Base-by-base conservation (phyloP, 73 alveolate species). In the Stentor roeselii region DNA sequence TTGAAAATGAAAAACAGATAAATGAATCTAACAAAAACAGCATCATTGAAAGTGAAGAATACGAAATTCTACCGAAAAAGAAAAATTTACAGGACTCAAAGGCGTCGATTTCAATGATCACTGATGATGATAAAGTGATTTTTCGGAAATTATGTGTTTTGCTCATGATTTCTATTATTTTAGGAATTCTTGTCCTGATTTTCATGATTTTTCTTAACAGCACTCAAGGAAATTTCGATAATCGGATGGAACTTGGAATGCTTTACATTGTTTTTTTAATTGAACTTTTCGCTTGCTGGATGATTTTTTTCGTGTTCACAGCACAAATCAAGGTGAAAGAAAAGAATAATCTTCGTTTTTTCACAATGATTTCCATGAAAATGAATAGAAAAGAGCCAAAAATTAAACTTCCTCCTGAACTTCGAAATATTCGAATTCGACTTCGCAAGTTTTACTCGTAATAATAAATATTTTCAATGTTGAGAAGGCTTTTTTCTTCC, bases 141-240 rank as follows among this genome's bases (percentile, higher is more conserved):
- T 67, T 67, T 40, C 21, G 80, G 41, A 67, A 67, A 67, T 21
- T 67, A n/a, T 21, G n/a, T 67, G 1, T 85, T 58, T 86, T 82
- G 85, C 85, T 84, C 3, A 82, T 74, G 61, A 83, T 37, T 61
- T 84, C 60, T 14, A 32, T 32, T 1, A 21, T 67, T 27, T 32
- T 67, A 67, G 80, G 80, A 34, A 67, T 67, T 1, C 14, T 67
- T 14, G 80, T 67, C 14, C 37, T 67, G 14, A 1, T 67, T 15
- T 32, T 67, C 11, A 27, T 21, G 11, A 67, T n/a, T 67, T 30
- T 32, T 27, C 37, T 21, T 32, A 34, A 36, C 41, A 32, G n/a
- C 34, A 40, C 27, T 2, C n/a, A 67, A 21, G 15, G 11, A 30
- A 34, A 27, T 67, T 1, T 14, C 50, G 34, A 67, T 2, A 21